These are phyloP conservation scores for Suhomyces choctaworum DNA, from an alignment of 1,139 yeast genomes.

Conservation along the genomic window DNA sequence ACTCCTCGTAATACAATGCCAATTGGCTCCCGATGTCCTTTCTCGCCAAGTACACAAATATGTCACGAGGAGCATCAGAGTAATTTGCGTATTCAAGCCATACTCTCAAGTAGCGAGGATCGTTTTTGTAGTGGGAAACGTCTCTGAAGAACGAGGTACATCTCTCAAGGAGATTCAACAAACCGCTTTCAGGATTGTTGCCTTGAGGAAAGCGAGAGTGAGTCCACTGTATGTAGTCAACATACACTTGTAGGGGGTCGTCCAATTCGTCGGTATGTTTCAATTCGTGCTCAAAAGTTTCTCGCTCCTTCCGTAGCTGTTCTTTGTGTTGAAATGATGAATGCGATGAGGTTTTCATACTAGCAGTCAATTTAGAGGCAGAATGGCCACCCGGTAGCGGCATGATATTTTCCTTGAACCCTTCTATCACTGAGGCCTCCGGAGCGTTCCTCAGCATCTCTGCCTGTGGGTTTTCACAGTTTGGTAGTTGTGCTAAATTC, in stretches of 20 bases:
- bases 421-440: constrained; percentile 58
- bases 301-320: constrained; percentile 36
- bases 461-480: background rate
- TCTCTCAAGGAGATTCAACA: constrained; percentile 64
- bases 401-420: constrained; percentile 77
- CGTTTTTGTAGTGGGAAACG: constrained; percentile 68
- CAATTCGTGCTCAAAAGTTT: constrained; percentile 45
- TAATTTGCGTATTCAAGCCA: constrained; percentile 79
- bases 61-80: constrained; percentile 70
- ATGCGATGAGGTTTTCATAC: constrained; percentile 21
- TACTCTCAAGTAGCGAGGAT: constrained; percentile 71
- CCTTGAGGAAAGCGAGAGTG: constrained; percentile 70
- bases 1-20: constrained; percentile 78
- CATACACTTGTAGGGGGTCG: constrained; percentile 76
- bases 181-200: constrained; percentile 62
- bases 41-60: constrained; percentile 71
- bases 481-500: background rate
- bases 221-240: constrained; percentile 75
- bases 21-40: constrained; percentile 70
- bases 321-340: constrained; percentile 25
- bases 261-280: constrained; percentile 59
- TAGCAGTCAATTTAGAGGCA: constrained; percentile 54
- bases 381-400: constrained; percentile 73
- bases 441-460: constrained; percentile 3
- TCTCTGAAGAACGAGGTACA: constrained; percentile 74